Evolutionary conservation across 2,329 filamentous ascomycete genomes (phyloP).

Genomic region (Simplicillium sp.): DNA sequence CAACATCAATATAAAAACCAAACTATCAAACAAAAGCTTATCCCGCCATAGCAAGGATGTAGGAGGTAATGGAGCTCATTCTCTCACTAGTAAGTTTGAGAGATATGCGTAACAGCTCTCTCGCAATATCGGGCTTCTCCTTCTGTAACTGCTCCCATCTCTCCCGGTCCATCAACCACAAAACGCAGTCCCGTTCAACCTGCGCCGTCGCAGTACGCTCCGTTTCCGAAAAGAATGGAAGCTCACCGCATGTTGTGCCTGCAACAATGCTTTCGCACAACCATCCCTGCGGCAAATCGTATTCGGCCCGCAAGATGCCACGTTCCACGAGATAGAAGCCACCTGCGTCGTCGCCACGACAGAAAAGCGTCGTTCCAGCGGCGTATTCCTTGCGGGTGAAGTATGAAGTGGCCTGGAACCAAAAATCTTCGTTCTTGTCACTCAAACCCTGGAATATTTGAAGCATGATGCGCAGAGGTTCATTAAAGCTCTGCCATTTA

Average conservation of each 20-base stretch:
- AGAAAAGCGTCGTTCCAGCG: conserved; percentile 66
- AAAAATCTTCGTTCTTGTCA: conserved; percentile 85
- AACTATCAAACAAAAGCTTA: conserved; percentile 13
- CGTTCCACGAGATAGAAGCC: conserved; percentile 88
- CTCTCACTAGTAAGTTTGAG: conserved; percentile 90
- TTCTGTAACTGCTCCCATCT: conserved; percentile 66
- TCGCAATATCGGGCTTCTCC: conserved; percentile 66
- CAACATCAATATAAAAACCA: not conserved
- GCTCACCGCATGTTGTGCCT: conserved; percentile 88
- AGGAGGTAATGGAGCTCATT: conserved; percentile 61
- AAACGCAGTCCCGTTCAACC: conserved; percentile 71
- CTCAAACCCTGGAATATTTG: conserved; percentile 92
- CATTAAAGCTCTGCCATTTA: conserved; percentile 79
- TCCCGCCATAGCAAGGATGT: conserved; percentile 40
- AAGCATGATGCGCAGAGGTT: conserved; percentile 83
- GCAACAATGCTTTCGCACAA: conserved; percentile 89
- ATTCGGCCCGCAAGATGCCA: conserved; percentile 83
- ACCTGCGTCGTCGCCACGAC: conserved; percentile 63
- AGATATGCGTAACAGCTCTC: conserved; percentile 77
- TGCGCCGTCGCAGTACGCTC: conserved; percentile 76
- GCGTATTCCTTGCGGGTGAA: conserved; percentile 61
- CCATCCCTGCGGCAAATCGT: conserved; percentile 79
- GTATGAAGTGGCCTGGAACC: conserved; percentile 71
- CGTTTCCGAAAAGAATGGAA: conserved; percentile 94
- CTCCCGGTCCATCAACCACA: conserved; percentile 69